A percentile compares a stretch with the other conserved stretches of the same genome.
phyloP scores from a whole-genome alignment of 2,329 filamentous ascomycete species.

The Aspergillus uvarum region DNA sequence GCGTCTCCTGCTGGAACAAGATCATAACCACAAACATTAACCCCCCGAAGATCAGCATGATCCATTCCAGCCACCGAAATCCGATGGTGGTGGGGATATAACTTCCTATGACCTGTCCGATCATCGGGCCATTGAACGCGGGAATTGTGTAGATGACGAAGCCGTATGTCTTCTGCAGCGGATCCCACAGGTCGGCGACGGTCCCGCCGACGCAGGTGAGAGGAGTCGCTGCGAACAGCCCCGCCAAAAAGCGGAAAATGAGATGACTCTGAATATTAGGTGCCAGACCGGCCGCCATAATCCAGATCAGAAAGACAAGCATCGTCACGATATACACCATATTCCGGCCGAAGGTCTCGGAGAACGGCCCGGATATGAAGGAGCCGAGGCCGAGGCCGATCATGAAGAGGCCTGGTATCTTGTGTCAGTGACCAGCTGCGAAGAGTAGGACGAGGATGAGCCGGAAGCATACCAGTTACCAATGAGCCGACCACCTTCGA shows the following conservation, averaged over 20 bases:
- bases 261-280: constrained; percentile 51
- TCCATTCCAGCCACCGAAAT: constrained; percentile 50
- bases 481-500: constrained; percentile 53
- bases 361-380: constrained; percentile 50
- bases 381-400: constrained; percentile 51
- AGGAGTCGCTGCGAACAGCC: constrained; percentile 48
- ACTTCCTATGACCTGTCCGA: constrained; percentile 23
- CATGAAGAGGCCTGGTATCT: constrained; percentile 22
- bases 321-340: constrained; percentile 50
- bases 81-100: constrained; percentile 18
- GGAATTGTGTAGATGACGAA: constrained; percentile 53
- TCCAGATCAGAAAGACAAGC: constrained; percentile 48
- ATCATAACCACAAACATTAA: constrained; percentile 32
- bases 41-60: constrained; percentile 41
- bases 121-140: constrained; percentile 36
- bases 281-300: constrained; percentile 49
- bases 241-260: constrained; percentile 52
- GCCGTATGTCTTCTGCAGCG: constrained; percentile 48
- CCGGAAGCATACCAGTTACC: constrained; percentile 39
- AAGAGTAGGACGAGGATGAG: background rate
- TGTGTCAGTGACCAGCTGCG: background rate
- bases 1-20: constrained; percentile 54
- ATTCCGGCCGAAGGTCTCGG: constrained; percentile 51
- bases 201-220: constrained; percentile 48
- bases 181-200: constrained; percentile 48